These are phyloP conservation scores for Botrytis tulipae DNA, from an alignment of 2,329 filamentous ascomycete species.

Conservation along the genomic window DNA sequence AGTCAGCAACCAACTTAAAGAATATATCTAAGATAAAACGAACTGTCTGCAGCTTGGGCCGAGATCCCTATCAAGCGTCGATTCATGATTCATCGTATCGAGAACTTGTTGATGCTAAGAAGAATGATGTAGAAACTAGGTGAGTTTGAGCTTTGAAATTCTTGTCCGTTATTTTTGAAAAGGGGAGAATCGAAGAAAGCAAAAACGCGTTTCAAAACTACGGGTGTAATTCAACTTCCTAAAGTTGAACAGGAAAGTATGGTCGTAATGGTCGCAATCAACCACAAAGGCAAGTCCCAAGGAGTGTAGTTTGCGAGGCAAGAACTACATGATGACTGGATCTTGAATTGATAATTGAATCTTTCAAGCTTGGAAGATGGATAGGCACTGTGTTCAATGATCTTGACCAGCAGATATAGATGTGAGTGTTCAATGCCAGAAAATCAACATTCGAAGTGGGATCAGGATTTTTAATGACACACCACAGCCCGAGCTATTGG, in stretches of 20 bases:
- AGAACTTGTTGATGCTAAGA: background rate
- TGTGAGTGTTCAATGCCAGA: background rate
- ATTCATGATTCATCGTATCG: background rate
- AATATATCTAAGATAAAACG: background rate
- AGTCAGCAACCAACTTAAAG: background rate
- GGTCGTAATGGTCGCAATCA: background rate
- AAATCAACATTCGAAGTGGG: background rate
- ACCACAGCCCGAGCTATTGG: background rate
- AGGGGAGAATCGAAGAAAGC: background rate
- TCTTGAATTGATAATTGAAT: background rate
- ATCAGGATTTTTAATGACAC: background rate
- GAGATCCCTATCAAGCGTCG: background rate
- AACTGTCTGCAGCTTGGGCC: background rate
- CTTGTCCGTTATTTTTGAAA: background rate
- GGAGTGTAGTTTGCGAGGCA: background rate
- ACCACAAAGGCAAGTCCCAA: background rate
- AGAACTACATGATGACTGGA: background rate
- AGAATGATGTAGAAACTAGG: background rate
- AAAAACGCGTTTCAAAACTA: background rate
- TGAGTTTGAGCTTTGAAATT: background rate
- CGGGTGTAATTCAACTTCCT: background rate
- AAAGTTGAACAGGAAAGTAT: background rate
- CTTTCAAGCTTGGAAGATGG: background rate
- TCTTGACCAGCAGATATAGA: background rate
- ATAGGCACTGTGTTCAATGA: background rate